Conservation (phyloP, 352 stramenopile genomes). For the Phytophthora pisi region DNA sequence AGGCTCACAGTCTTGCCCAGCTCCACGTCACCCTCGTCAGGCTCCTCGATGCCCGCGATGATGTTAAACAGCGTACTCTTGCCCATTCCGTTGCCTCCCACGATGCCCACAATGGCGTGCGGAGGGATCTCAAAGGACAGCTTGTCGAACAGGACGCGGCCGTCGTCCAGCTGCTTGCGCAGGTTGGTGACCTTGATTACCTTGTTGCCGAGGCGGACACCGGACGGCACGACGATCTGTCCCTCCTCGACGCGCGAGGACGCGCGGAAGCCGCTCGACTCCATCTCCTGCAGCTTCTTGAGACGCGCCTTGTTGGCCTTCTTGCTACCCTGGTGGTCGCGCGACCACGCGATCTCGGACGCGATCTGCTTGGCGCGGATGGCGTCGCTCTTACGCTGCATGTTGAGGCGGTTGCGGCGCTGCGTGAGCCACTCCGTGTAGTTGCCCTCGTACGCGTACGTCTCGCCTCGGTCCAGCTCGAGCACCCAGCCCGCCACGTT, state of each 20-base stretch:
- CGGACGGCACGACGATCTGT: slow-evolving; percentile 92
- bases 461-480: slow-evolving; percentile 96
- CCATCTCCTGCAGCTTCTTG: slow-evolving; percentile 93
- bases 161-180: slow-evolving; percentile 74
- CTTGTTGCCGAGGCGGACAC: slow-evolving; percentile 93
- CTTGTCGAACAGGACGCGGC: slow-evolving; percentile 92
- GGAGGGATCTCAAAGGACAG: slow-evolving; percentile 95
- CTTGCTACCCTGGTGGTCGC: slow-evolving; percentile 79
- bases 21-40: slow-evolving; percentile 79
- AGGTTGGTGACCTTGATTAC: slow-evolving; percentile 88
- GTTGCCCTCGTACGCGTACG: slow-evolving; percentile 98
- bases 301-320: slow-evolving; percentile 93
- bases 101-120: slow-evolving; percentile 96
- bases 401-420: slow-evolving; percentile 94
- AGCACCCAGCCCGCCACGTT: slow-evolving; percentile 98
- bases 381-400: slow-evolving; percentile 93
- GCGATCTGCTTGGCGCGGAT: slow-evolving; percentile 92
- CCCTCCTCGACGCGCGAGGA: slow-evolving; percentile 80
- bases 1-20: slow-evolving; percentile 82
- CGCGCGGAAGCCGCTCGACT: slow-evolving; percentile 58
- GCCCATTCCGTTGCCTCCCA: slow-evolving; percentile 98
- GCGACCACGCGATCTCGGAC: slow-evolving; percentile 95
- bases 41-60: slow-evolving; percentile 90
- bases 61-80: slow-evolving; percentile 98
- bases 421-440: slow-evolving; percentile 97